Evolutionary conservation across 2,329 filamentous ascomycete species (phyloP), one percentile per base, ranked within the genome.

Genomic region (Pseudodiploospora longispora): DNA sequence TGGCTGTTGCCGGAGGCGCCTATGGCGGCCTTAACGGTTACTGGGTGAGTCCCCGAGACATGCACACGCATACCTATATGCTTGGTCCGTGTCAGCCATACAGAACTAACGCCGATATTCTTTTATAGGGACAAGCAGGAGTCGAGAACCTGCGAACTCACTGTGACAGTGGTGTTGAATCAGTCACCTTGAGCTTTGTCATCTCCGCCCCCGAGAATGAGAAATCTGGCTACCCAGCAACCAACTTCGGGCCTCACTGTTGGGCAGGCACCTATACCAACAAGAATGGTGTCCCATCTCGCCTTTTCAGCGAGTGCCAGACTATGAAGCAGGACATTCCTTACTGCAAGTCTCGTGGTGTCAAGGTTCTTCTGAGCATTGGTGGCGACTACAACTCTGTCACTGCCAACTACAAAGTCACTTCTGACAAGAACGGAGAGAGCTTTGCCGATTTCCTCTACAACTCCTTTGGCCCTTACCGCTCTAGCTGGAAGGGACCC

Each of bases 361-460:
- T 69, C 49, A 71, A 71, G 58, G 54, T 72, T 33, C 53, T 71
- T 32, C 54, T 72, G 12, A 64, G 64, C 51, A 63, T 71, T 30
- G 68, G 67, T 6, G 68, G 68, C 27, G 55, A 51, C 2, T 59
- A 53, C 35, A 50, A 54, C 19, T 39, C 44, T 5, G 37, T 35
- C 2, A 43, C 39, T 31, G 59, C 55, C 50, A 58, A 67, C 53
- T 69, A 68, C 46, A 45, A 51, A 4, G 58, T 70, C 12, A 49
- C 55, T 4, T 56, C 48, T 12, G 47, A 55, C 4, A 40, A 51
- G 4, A 61, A 63, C 1, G 67, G 64, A 8, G 43, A 52, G 3
- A 51, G 59, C 1, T 69, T 70, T 51, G 66, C 61, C 43, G 52
- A 64, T 12, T 64, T 68, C 46, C 51, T 70, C 38, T 64, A 65